These are phyloP conservation scores for Scutellaria barbata DNA, from an alignment of 257 asterid species.

Conservation along the genomic window DNA sequence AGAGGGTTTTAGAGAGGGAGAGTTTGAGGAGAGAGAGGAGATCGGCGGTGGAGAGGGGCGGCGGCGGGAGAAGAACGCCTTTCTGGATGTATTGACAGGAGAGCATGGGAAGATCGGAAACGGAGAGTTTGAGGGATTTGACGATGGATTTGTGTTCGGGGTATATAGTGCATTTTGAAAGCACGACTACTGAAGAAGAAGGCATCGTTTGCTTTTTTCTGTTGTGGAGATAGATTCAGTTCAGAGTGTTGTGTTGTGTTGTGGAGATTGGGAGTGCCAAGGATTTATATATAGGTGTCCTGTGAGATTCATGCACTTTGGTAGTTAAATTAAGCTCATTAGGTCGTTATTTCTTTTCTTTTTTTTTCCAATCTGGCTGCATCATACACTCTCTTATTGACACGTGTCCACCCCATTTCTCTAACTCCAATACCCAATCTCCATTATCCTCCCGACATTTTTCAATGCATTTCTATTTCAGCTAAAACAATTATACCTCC, in stretches of 20 bases:
- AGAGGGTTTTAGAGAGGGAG: slow-evolving; percentile 71
- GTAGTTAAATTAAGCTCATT: slow-evolving; percentile 34
- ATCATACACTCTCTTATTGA: not conserved
- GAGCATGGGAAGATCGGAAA: slow-evolving; percentile 95
- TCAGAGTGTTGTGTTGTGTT: not conserved
- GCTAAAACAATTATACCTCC: not conserved
- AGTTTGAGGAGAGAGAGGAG: slow-evolving; percentile 66
- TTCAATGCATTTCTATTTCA: no score
- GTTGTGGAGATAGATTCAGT: not conserved
- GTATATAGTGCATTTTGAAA: slow-evolving; percentile 68
- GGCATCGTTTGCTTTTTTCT: slow-evolving; percentile 50
- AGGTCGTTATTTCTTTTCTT: slow-evolving; percentile 30
- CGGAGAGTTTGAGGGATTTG: slow-evolving; percentile 75
- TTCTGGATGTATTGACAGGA: slow-evolving; percentile 95
- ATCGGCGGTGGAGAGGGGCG: slow-evolving; percentile 47
- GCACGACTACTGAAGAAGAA: slow-evolving; percentile 61
- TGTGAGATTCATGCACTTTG: slow-evolving; percentile 47
- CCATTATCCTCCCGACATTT: no score
- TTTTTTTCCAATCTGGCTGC: not conserved
- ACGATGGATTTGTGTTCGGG: slow-evolving; percentile 56
- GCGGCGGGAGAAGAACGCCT: slow-evolving; percentile 70
- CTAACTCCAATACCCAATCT: no score
- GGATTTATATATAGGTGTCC: slow-evolving; percentile 30
- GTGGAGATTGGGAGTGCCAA: no score
- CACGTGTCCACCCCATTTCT: not conserved